Evolutionary conservation across 1,139 yeast species (phyloP).

Genomic region (Taphrina confusa): DNA sequence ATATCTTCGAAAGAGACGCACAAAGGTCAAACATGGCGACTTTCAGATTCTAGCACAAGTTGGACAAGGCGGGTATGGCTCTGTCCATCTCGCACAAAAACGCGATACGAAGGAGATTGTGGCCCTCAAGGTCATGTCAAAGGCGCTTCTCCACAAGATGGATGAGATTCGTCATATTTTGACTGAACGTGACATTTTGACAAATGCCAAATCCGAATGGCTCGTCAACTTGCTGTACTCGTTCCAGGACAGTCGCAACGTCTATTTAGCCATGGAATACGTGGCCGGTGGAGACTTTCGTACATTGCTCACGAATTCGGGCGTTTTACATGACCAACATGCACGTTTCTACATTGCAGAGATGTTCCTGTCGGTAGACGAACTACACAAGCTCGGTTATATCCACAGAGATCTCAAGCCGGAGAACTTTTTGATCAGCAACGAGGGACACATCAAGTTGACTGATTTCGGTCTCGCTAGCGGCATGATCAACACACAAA

Average conservation of each 20-base stretch:
- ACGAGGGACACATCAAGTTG: slow-evolving; percentile 91
- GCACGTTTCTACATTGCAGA: slow-evolving; percentile 93
- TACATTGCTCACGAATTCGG: slow-evolving; percentile 88
- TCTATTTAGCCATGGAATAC: slow-evolving; percentile 96
- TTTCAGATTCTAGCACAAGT: slow-evolving; percentile 96
- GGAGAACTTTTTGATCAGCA: slow-evolving; percentile 91
- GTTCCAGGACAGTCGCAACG: slow-evolving; percentile 87
- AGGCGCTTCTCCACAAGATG: slow-evolving; percentile 77
- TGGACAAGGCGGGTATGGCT: slow-evolving; percentile 99
- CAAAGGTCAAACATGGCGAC: slow-evolving; percentile 91
- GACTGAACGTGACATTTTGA: slow-evolving; percentile 93
- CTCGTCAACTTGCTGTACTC: slow-evolving; percentile 89
- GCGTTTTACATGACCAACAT: slow-evolving; percentile 88
- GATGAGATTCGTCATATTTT: slow-evolving; percentile 95
- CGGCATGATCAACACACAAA: slow-evolving; percentile 88
- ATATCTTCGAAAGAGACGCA: slow-evolving; percentile 78
- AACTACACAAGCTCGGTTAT: slow-evolving; percentile 90
- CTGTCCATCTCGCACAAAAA: slow-evolving; percentile 90
- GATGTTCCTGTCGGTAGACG: slow-evolving; percentile 93
- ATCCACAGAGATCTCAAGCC: slow-evolving; percentile 98
- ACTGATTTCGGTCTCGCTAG: slow-evolving; percentile 98
- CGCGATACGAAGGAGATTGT: slow-evolving; percentile 93
- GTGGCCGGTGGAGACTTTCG: slow-evolving; percentile 99
- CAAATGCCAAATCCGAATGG: slow-evolving; percentile 96
- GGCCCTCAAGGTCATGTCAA: slow-evolving; percentile 89